Percentiles rank a stretch among this genome's conserved stretches.
phyloP scores from a whole-genome alignment of 2,329 filamentous ascomycete genomes.

The Ustilaginoidea virens region DNA sequence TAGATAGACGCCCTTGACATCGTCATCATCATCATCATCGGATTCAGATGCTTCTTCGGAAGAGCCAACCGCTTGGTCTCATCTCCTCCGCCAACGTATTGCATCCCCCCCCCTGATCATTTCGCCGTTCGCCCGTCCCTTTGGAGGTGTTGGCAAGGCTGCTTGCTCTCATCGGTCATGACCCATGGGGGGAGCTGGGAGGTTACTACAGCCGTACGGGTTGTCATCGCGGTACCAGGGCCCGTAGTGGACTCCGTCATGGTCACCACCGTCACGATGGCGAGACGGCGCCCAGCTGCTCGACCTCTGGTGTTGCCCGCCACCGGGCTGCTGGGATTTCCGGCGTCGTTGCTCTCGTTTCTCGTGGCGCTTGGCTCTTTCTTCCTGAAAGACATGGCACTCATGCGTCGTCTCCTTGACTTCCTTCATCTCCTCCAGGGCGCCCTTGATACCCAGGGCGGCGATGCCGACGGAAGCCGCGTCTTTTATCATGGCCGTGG shows the following conservation, averaged over 20 bases:
- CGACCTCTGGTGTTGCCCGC: not conserved
- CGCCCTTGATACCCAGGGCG: constrained; percentile 40
- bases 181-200: constrained; percentile 21
- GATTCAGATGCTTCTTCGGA: too few relatives aligned
- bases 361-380: constrained; percentile 34
- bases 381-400: constrained; percentile 30
- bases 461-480: constrained; percentile 43
- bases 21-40: too few relatives aligned
- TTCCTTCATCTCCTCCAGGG: constrained; percentile 39
- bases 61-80: too few relatives aligned
- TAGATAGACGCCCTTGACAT: too few relatives aligned
- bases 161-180: constrained; percentile 5
- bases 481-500: constrained; percentile 40
- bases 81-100: not conserved
- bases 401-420: constrained; percentile 33
- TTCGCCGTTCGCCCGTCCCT: too few relatives aligned
- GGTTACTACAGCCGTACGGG: constrained; percentile 23
- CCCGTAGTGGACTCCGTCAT: constrained; percentile 24
- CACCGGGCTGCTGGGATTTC: constrained; percentile 11
- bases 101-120: not conserved
- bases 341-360: constrained; percentile 25
- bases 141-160: too few relatives aligned
- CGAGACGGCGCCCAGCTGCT: constrained; percentile 27
- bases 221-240: constrained; percentile 32
- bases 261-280: constrained; percentile 21